Evolutionary conservation across 331 rosid species (phyloP), one percentile per base, ranked within the genome.

Genomic region (Pyrus hybrid): DNA sequence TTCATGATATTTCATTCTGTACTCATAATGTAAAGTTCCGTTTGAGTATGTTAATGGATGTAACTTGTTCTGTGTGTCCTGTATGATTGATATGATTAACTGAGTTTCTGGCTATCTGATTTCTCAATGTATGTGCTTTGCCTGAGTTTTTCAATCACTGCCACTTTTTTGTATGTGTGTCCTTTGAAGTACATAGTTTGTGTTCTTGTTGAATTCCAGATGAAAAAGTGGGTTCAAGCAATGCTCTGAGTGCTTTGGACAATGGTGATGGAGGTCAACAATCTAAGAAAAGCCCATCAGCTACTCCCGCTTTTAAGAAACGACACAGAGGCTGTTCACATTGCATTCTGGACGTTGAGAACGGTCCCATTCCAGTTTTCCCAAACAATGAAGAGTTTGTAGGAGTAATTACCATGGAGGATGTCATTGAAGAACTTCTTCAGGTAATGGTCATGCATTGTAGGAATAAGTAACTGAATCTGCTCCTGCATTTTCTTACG

Each of bases 401-500:
- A 79, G 99, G 99, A 70, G 99, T 94, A 75, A 94, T 94, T 78
- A 70, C 92, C 35, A 94, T 94, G 99, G 99, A 94, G 88, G 99
- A 94, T 86, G 99, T 94, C 75, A 94, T 94, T 20, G 99, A 94
- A 89, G 99, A 94, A 83, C 99, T 94, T 81, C 99, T 94, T 84
- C 99, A 94, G 99, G 99, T 94, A 77, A 70, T 72, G 60, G 22
- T 76, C 60, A 43, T 77, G 23, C 13, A 21, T 54, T 22, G 4
- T 33, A 8, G 63, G 49, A 56, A 37, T 41, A 56, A 65, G 57
- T 65, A 13, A 32, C 20, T 53, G 70, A 73, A 75, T 57, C 63
- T 58, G 56, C 71, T 82, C 76, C 26, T 67, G 74, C 79, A 67
- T 74, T 74, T 53, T 72, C 45, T 37, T 74, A 60, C 58, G 12